A percentile compares a stretch with the other conserved stretches of the same genome.
phyloP scores from a whole-genome alignment of 2,329 filamentous ascomycete species.

The Periconia macrospinosa region DNA sequence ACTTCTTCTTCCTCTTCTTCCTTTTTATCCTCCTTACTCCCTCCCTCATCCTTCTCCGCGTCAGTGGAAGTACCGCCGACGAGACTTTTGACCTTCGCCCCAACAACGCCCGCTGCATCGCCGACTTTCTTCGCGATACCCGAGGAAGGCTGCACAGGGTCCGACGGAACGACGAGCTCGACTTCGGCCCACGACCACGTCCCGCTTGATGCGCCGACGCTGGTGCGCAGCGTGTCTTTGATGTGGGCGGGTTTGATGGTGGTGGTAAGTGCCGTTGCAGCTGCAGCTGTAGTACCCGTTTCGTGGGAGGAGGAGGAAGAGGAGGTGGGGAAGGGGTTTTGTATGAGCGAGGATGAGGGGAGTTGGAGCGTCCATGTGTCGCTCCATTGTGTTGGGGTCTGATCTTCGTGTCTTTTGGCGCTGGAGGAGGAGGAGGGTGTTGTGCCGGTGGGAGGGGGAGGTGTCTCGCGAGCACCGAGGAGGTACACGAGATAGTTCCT shows the following conservation, averaged over 20 bases:
- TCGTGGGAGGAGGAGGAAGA: too few species aligned
- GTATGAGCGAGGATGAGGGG: conserved; percentile 38
- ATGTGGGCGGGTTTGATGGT: conserved; percentile 46
- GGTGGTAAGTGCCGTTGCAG: conserved; percentile 19
- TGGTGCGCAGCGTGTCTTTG: conserved; percentile 47
- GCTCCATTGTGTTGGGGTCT: conserved; percentile 32
- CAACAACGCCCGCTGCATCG: background rate
- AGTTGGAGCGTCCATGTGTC: conserved; percentile 52
- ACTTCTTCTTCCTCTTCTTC: background rate
- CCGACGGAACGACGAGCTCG: conserved; percentile 41
- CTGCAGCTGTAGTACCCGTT: background rate
- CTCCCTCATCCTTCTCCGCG: background rate
- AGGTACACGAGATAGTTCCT: conserved; percentile 50
- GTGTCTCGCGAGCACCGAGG: conserved; percentile 35
- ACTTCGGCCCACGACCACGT: conserved; percentile 48
- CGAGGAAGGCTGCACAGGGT: conserved; percentile 14
- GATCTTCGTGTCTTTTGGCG: conserved; percentile 10
- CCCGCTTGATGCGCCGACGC: conserved; percentile 45
- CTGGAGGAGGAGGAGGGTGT: too few species aligned
- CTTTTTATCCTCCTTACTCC: background rate
- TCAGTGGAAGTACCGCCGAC: conserved; percentile 13
- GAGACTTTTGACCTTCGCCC: background rate
- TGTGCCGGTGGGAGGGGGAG: conserved; percentile 1
- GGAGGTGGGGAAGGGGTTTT: conserved; percentile 10
- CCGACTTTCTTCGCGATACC: background rate